phyloP scores from a whole-genome alignment of 2,329 filamentous ascomycete genomes.

The Mariannaea sp. region DNA sequence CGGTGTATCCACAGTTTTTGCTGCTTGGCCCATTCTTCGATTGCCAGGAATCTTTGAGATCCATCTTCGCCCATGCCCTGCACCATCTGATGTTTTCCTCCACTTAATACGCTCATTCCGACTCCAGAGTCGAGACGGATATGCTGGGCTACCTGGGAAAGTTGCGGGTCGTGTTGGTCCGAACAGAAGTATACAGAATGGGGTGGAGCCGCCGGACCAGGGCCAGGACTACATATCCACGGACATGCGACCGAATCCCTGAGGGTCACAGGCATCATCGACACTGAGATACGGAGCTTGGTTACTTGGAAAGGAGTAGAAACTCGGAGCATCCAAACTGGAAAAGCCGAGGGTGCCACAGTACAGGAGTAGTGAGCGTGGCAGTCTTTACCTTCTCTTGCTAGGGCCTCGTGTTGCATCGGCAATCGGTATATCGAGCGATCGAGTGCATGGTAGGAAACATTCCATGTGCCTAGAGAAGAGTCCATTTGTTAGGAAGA shows the following conservation, averaged over 20 bases:
- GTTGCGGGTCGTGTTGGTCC: constrained; percentile 13
- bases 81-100: constrained; percentile 4
- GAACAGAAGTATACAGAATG: constrained; percentile 24
- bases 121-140: constrained; percentile 3
- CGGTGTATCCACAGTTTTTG: constrained; percentile 14
- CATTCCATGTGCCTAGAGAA: no score
- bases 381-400: background rate
- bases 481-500: no score
- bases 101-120: background rate
- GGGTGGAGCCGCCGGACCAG: constrained; percentile 31
- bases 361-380: no score
- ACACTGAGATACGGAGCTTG: constrained; percentile 14
- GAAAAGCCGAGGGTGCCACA: constrained; percentile 34
- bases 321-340: constrained; percentile 30
- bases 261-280: constrained; percentile 21
- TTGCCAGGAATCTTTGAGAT: constrained; percentile 8
- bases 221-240: constrained; percentile 32
- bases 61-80: constrained; percentile 3
- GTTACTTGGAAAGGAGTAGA: constrained; percentile 28
- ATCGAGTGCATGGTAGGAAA: no score
- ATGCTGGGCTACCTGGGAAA: constrained; percentile 13
- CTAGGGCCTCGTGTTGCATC: no score
- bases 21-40: constrained; percentile 2
- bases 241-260: constrained; percentile 25
- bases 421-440: no score